Conservation (phyloP, 2,329 filamentous ascomycete species). For the Ophiostoma quercus region DNA sequence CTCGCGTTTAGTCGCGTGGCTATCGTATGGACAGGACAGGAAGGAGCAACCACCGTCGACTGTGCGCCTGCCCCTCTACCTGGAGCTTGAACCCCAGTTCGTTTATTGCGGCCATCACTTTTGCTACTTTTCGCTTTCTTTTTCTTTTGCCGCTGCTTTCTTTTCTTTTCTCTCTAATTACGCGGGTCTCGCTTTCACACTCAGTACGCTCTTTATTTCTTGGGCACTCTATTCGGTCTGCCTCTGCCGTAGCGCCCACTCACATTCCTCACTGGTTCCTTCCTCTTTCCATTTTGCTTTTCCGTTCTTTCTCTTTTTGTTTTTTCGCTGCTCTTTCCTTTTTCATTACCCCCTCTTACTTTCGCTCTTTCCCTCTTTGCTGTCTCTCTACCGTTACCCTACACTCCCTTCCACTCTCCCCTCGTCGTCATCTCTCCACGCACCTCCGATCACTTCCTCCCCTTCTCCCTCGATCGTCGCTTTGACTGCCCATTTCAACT, state of each 20-base stretch:
- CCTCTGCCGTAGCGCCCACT: background rate
- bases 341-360: background rate
- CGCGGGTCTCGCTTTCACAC: background rate
- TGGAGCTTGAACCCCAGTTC: background rate
- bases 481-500: background rate
- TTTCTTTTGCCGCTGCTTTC: background rate
- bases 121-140: background rate
- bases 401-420: background rate
- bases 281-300: background rate
- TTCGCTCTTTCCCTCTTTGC: conserved; percentile 9
- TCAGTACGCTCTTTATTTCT: background rate
- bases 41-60: background rate
- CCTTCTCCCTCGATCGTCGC: conserved; percentile 6
- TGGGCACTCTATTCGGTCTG: background rate
- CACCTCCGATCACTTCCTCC: background rate
- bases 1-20: background rate
- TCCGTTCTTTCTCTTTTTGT: background rate
- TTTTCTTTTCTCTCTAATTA: conserved; percentile 1
- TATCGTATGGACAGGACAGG: background rate
- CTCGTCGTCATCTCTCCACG: conserved; percentile 6
- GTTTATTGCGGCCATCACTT: background rate
- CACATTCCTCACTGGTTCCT: conserved; percentile 7
- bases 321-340: background rate
- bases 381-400: background rate
- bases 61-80: background rate